Percentiles rank a stretch among this genome's conserved stretches.
phyloP scores from a whole-genome alignment of 805 yeast genomes.

The Schizosaccharomyces japonicus region DNA sequence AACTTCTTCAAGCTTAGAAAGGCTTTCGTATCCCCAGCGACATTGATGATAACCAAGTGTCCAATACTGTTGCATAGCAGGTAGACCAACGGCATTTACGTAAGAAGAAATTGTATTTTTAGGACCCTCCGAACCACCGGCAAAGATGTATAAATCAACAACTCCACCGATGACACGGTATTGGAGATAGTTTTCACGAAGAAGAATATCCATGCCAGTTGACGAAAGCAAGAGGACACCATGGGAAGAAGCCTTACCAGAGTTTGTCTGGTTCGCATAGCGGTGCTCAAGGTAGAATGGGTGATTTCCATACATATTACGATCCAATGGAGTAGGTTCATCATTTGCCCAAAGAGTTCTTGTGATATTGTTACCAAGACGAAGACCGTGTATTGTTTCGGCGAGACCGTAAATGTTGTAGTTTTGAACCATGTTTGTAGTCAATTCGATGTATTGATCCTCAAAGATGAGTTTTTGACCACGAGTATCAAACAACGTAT shows the following conservation, averaged over 20 bases:
- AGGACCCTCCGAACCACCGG: conserved; percentile 19
- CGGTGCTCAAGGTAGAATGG: conserved; percentile 16
- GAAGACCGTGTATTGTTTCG: conserved; percentile 16
- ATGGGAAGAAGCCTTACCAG: conserved; percentile 10
- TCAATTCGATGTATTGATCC: conserved; percentile 17
- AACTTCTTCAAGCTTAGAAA: conserved; percentile 41
- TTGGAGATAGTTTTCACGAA: conserved; percentile 2
- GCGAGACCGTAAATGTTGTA: conserved; percentile 17
- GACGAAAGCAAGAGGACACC: conserved; percentile 3
- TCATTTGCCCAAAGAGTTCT: conserved; percentile 17
- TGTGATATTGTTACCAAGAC: conserved; percentile 14
- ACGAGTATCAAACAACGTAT: conserved; percentile 15
- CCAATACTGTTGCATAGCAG: conserved; percentile 38
- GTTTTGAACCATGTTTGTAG: conserved; percentile 15
- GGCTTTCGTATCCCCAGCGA: conserved; percentile 70
- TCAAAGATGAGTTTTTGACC: conserved; percentile 17
- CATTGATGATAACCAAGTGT: conserved; percentile 71
- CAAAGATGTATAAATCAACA: conserved; percentile 12
- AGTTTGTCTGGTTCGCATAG: background rate
- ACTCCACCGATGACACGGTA: conserved; percentile 4
- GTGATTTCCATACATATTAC: conserved; percentile 17
- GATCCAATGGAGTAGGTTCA: conserved; percentile 15
- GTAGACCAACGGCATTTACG: conserved; percentile 36
- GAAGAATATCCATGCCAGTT: conserved; percentile 1
- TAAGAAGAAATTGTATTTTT: conserved; percentile 29